phyloP scores from a whole-genome alignment of 2,329 filamentous ascomycete species.

The Arthrinium phaeospermum region DNA sequence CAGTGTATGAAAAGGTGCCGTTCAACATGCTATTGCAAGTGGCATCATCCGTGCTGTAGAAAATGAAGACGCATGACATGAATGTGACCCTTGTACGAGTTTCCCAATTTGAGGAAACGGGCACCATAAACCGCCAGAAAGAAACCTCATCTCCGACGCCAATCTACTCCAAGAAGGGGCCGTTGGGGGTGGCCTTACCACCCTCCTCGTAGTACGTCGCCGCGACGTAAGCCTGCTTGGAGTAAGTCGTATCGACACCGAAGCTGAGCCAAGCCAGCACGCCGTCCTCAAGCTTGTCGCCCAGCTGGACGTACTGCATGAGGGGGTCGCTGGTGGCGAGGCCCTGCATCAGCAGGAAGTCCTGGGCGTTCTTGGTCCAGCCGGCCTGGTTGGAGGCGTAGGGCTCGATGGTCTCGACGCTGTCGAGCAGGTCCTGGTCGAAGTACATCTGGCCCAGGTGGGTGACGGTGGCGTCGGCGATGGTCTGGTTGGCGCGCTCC shows the following conservation, averaged over 20 bases:
- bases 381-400: slow-evolving; percentile 48
- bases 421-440: slow-evolving; percentile 60
- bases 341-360: neutral
- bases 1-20: neutral
- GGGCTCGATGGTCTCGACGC: slow-evolving; percentile 50
- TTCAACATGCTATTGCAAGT: neutral
- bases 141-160: neutral
- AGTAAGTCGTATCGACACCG: slow-evolving; percentile 45
- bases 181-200: slow-evolving; percentile 27
- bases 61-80: neutral
- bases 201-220: slow-evolving; percentile 31
- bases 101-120: too few relatives aligned
- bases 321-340: slow-evolving; percentile 16
- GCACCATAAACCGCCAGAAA: neutral
- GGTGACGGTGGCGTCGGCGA: slow-evolving; percentile 54
- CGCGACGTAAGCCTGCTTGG: slow-evolving; percentile 25
- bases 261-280: slow-evolving; percentile 57
- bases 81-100: neutral
- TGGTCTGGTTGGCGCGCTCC: slow-evolving; percentile 49
- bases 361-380: slow-evolving; percentile 37
- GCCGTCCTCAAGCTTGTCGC: slow-evolving; percentile 53
- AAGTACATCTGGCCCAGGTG: slow-evolving; percentile 72
- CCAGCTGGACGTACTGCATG: slow-evolving; percentile 58
- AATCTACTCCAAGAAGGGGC: neutral
- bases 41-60: neutral